A percentile compares a stretch with the other conserved stretches of the same genome.
phyloP scores from a whole-genome alignment of 495 filamentous ascomycete genomes.

The Tuber borchii region DNA sequence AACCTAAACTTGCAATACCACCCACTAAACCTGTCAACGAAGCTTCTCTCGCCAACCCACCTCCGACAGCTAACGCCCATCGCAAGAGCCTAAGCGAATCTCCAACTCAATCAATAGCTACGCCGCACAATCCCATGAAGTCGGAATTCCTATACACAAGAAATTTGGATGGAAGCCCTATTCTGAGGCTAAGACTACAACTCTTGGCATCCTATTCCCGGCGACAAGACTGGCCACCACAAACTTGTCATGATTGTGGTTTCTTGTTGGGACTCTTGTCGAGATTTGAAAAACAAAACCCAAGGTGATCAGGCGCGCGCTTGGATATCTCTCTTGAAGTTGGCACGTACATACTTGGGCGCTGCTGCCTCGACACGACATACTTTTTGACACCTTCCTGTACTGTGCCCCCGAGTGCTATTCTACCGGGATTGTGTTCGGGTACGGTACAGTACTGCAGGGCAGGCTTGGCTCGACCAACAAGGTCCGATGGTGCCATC shows the following conservation, averaged over 20 bases:
- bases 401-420: neutral
- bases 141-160: neutral
- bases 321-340: neutral
- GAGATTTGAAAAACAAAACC: no score
- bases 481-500: neutral
- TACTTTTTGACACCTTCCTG: neutral
- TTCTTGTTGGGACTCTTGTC: no score
- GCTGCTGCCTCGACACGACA: neutral
- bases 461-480: neutral
- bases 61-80: neutral
- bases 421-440: neutral
- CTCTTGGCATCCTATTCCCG: neutral
- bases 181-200: neutral
- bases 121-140: neutral
- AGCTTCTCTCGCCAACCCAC: neutral
- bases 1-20: neutral
- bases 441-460: neutral
- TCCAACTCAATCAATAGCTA: neutral
- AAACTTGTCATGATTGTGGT: neutral
- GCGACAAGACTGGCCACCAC: neutral
- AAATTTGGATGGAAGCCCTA: neutral
- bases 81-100: neutral
- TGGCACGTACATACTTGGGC: neutral
- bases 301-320: no score
- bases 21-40: neutral